phyloP scores from a whole-genome alignment of 2,329 filamentous ascomycete genomes.

The Corinectria fuckeliana region DNA sequence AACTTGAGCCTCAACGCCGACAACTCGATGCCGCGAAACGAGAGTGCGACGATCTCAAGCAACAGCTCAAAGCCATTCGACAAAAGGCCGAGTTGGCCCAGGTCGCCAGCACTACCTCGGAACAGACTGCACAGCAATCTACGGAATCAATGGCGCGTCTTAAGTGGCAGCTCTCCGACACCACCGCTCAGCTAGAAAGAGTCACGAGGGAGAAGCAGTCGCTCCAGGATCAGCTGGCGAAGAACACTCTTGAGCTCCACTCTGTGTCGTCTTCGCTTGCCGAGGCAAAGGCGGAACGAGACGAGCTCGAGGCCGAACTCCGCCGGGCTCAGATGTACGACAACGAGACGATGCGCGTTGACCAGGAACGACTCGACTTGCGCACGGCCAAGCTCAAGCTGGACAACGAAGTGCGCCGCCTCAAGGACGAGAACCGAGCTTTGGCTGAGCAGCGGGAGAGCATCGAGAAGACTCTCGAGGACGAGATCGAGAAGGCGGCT shows the following conservation, averaged over 20 bases:
- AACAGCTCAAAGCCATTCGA: constrained; percentile 40
- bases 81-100: constrained; percentile 35
- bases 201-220: constrained; percentile 65
- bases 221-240: constrained; percentile 68
- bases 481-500: constrained; percentile 70
- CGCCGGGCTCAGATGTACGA: constrained; percentile 60
- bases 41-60: constrained; percentile 44
- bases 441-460: constrained; percentile 63
- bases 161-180: constrained; percentile 63
- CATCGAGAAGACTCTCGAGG: constrained; percentile 68
- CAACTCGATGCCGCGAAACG: constrained; percentile 49
- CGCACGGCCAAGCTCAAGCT: constrained; percentile 71
- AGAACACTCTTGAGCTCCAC: constrained; percentile 65
- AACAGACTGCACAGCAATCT: constrained; percentile 44
- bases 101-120: constrained; percentile 39
- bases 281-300: constrained; percentile 68
- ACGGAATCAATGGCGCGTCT: constrained; percentile 58
- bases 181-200: constrained; percentile 62
- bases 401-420: constrained; percentile 69
- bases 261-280: constrained; percentile 62
- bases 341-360: constrained; percentile 65
- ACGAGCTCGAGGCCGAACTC: constrained; percentile 69
- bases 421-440: constrained; percentile 68
- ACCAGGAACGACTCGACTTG: constrained; percentile 73
- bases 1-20: constrained; percentile 49